Evolutionary conservation across 139 green algal species (phyloP).

Genomic region (Monoraphidium neglectum): DNA sequence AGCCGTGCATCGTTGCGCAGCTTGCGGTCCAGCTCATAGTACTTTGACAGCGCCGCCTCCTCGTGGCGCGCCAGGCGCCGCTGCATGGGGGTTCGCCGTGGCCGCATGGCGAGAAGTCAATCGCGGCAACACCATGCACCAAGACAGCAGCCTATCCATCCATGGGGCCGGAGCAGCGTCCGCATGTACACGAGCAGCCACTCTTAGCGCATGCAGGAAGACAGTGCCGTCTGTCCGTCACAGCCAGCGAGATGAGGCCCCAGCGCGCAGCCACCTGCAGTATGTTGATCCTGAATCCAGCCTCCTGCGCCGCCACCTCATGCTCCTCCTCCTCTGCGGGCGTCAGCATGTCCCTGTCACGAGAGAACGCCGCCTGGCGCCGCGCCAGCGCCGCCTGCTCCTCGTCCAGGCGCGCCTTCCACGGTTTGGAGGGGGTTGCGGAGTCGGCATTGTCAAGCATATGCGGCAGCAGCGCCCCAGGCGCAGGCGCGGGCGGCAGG

Average conservation of each 20-base stretch:
- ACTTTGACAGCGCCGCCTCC: conserved; percentile 83
- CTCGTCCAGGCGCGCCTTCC: conserved; percentile 75
- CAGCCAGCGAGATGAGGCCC: neutral
- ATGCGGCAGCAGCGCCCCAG: too few species aligned
- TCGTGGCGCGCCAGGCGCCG: conserved; percentile 82
- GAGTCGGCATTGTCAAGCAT: too few species aligned
- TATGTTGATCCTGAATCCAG: conserved; percentile 64
- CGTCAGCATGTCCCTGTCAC: conserved; percentile 79
- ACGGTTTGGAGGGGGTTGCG: too few species aligned
- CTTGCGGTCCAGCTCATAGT: conserved; percentile 82
- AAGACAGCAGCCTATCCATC: too few species aligned
- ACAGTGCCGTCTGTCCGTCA: too few species aligned
- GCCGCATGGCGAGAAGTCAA: too few species aligned
- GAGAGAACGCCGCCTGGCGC: conserved; percentile 73
- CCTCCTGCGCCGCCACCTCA: conserved; percentile 72
- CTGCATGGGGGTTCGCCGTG: conserved; percentile 42
- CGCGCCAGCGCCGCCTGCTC: conserved; percentile 73
- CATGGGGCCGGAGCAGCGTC: too few species aligned
- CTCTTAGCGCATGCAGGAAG: too few species aligned
- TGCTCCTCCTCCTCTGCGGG: conserved; percentile 82
- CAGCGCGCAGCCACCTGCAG: conserved; percentile 16
- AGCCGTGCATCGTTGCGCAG: conserved; percentile 72
- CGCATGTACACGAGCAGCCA: too few species aligned
- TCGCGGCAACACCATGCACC: too few species aligned
- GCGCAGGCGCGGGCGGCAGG: too few species aligned